phyloP scores from a whole-genome alignment of 2,329 filamentous ascomycete genomes.

The Fusarium sp. region DNA sequence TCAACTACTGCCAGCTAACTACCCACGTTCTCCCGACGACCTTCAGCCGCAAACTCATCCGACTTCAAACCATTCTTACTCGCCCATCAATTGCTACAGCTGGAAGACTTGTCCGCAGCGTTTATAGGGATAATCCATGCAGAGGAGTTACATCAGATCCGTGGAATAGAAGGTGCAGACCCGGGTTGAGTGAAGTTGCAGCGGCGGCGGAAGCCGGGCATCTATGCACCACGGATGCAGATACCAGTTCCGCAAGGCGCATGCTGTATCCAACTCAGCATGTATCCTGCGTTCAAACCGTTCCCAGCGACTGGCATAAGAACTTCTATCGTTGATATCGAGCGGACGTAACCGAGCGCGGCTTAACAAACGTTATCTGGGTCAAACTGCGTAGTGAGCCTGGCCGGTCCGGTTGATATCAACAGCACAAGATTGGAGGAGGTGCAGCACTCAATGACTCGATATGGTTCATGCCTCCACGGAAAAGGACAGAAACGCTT shows the following conservation, averaged over 20 bases:
- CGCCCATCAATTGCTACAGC: neutral
- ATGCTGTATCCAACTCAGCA: conserved; percentile 23
- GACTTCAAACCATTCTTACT: conserved; percentile 7
- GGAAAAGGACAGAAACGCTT: conserved; percentile 3
- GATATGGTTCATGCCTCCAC: neutral
- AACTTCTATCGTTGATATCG: conserved; percentile 32
- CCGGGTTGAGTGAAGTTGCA: neutral
- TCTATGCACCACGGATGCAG: neutral
- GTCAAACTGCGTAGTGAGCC: conserved; percentile 27
- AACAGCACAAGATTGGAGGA: conserved; percentile 8
- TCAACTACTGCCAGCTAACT: conserved; percentile 23
- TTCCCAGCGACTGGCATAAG: conserved; percentile 17
- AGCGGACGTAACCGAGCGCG: conserved; percentile 36
- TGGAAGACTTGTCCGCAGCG: neutral
- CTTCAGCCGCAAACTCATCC: conserved; percentile 24
- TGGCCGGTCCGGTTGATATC: conserved; percentile 38
- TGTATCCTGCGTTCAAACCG: conserved; percentile 18
- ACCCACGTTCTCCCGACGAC: conserved; percentile 40
- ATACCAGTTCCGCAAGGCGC: neutral
- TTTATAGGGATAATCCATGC: conserved; percentile 30
- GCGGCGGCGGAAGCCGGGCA: conserved; percentile 19
- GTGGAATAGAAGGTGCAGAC: conserved; percentile 6
- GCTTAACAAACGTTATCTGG: conserved; percentile 31
- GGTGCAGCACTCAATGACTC: neutral
- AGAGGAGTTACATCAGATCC: conserved; percentile 4